Conservation (phyloP, 306 rosid genomes). For the Lathyrus aphaca region DNA sequence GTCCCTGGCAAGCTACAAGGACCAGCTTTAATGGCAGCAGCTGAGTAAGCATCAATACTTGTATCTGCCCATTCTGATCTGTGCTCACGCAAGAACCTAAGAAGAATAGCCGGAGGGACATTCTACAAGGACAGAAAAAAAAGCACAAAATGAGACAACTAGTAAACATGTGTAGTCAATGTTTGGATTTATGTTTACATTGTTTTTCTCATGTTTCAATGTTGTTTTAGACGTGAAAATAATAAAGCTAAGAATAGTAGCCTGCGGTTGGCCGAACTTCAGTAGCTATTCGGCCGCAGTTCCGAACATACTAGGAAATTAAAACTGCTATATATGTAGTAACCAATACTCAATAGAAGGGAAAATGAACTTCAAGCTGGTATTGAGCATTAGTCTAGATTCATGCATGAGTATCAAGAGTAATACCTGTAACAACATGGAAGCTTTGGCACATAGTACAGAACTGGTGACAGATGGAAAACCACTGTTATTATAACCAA, state of each 20-base stretch:
- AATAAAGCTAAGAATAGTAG: background rate
- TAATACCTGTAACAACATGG: constrained; percentile 88
- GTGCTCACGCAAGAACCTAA: constrained; percentile 91
- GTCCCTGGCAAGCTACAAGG: constrained; percentile 78
- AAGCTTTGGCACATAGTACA: constrained; percentile 93
- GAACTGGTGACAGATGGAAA: constrained; percentile 74
- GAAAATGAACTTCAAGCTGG: constrained; percentile 1
- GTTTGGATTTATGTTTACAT: background rate
- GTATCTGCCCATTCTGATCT: constrained; percentile 99
- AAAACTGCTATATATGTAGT: background rate
- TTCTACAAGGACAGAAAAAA: constrained; percentile 54
- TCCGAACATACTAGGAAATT: background rate
- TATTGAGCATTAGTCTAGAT: background rate
- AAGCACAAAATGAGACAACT: constrained; percentile 19
- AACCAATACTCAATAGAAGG: background rate
- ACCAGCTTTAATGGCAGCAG: constrained; percentile 88
- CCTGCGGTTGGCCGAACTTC: background rate
- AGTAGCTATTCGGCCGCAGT: background rate
- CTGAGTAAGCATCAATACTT: constrained; percentile 95
- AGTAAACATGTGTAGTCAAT: background rate
- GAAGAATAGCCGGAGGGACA: constrained; percentile 95
- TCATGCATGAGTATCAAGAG: constrained; percentile 3
- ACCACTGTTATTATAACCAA: constrained; percentile 69
- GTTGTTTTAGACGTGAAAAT: background rate
- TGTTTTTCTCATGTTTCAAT: background rate